Conservation (phyloP, 2,329 filamentous ascomycete genomes). For the Xylariaceae sp. region DNA sequence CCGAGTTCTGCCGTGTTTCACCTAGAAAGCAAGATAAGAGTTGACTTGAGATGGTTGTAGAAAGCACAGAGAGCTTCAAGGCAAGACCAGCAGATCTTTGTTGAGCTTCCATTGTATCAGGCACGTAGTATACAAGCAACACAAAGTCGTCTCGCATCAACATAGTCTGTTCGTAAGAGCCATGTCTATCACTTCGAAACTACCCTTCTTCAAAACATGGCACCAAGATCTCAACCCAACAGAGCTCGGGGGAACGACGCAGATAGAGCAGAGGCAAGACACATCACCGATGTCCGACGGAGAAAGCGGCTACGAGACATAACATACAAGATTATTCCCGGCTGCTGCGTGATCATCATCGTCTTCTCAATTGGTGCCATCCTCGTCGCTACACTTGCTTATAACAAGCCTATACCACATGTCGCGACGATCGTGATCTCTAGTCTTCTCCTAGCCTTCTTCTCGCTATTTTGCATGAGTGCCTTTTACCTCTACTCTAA, state of each 20-base stretch:
- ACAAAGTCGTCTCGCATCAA: background rate
- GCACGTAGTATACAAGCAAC: constrained; percentile 4
- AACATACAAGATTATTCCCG: constrained; percentile 25
- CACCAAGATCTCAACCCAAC: constrained; percentile 6
- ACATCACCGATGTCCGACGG: too few relatives aligned
- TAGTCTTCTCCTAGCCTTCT: constrained; percentile 16
- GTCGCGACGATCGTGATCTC: constrained; percentile 20
- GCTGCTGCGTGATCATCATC: constrained; percentile 18
- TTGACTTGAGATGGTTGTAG: constrained; percentile 2
- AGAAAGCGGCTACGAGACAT: constrained; percentile 19
- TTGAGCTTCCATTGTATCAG: too few relatives aligned
- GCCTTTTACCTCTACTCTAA: constrained; percentile 14
- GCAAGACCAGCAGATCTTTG: constrained; percentile 2
- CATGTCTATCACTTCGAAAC: background rate
- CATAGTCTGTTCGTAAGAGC: background rate
- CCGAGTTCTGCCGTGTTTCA: background rate
- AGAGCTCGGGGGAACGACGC: constrained; percentile 17
- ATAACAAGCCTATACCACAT: constrained; percentile 19
- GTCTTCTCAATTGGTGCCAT: constrained; percentile 23
- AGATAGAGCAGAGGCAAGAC: background rate
- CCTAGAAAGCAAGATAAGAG: background rate
- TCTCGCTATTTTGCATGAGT: constrained; percentile 21
- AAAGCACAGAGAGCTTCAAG: constrained; percentile 7
- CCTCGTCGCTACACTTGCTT: constrained; percentile 19
- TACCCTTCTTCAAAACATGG: constrained; percentile 14